Evolutionary conservation across 768 basidiomycete species (phyloP).

Genomic region (Trametes cingulata): DNA sequence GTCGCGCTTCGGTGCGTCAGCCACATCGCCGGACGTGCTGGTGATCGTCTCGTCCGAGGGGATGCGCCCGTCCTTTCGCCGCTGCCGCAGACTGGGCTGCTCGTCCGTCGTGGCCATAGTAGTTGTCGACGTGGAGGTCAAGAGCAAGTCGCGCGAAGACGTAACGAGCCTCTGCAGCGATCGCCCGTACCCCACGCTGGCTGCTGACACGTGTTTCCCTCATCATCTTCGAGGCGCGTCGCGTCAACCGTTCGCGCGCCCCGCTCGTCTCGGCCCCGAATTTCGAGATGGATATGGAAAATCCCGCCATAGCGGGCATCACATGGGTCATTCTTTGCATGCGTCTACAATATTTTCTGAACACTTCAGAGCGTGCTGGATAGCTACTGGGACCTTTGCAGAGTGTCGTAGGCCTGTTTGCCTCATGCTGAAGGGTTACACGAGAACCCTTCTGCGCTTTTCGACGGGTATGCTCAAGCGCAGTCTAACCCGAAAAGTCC

Average conservation of each 20-base stretch:
- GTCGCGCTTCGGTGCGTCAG: constrained; percentile 30
- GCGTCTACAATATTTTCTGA: no score
- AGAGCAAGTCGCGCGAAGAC: constrained; percentile 2
- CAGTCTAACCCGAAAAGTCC: no score
- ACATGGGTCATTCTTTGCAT: no score
- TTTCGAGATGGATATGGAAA: neutral
- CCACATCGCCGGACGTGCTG: neutral
- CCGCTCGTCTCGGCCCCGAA: neutral
- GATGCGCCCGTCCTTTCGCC: constrained; percentile 14
- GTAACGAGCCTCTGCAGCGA: constrained; percentile 14
- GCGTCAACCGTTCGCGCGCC: constrained; percentile 12
- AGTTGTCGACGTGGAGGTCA: constrained; percentile 9
- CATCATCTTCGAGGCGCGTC: constrained; percentile 3
- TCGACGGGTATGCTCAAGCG: no score
- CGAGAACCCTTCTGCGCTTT: no score
- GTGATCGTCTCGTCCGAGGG: constrained; percentile 16
- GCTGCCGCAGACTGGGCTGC: constrained; percentile 22
- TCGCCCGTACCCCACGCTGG: neutral
- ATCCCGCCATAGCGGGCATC: neutral
- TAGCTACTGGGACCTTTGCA: no score
- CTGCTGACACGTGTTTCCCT: constrained; percentile 10
- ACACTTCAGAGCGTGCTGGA: no score
- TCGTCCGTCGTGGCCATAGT: constrained; percentile 20
- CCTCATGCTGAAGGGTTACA: no score
- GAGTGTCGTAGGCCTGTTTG: no score